Evolutionary conservation across 305 asterid species (phyloP).

Genomic region (Fraxinus sp.): DNA sequence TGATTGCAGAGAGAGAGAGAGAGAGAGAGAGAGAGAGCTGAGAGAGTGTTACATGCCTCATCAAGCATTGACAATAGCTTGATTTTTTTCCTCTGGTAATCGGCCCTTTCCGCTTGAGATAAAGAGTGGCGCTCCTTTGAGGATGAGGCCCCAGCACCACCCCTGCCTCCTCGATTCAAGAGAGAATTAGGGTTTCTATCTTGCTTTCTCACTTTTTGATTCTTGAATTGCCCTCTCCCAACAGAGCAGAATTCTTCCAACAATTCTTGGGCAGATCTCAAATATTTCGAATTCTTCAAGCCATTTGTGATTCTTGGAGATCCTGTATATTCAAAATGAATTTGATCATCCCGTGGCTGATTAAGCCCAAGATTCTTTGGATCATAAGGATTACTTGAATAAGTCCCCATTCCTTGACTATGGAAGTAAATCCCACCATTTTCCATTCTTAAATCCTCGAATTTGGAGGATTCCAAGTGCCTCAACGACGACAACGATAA

Average conservation of each 20-base stretch:
- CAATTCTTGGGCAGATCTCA: slow-evolving; percentile 54
- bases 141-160: slow-evolving; percentile 21
- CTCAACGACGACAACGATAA: slow-evolving; percentile 51
- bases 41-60: slow-evolving; percentile 41
- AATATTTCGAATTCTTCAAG: slow-evolving; percentile 48
- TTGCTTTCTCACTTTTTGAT: slow-evolving; percentile 24
- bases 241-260: slow-evolving; percentile 68
- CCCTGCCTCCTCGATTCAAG: slow-evolving; percentile 7
- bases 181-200: slow-evolving; percentile 58
- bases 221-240: slow-evolving; percentile 45
- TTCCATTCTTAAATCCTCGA: slow-evolving; percentile 40
- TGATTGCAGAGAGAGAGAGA: not conserved
- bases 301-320: slow-evolving; percentile 31
- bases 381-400: slow-evolving; percentile 10
- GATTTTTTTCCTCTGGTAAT: slow-evolving; percentile 62
- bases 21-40: not conserved
- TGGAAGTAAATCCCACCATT: slow-evolving; percentile 32
- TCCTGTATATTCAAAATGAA: slow-evolving; percentile 43
- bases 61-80: slow-evolving; percentile 72
- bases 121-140: slow-evolving; percentile 39
- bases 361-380: slow-evolving; percentile 24
- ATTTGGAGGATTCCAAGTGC: slow-evolving; percentile 38
- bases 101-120: slow-evolving; percentile 54
- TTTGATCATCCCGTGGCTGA: slow-evolving; percentile 29
- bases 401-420: slow-evolving; percentile 29